phyloP scores from a whole-genome alignment of 2,329 filamentous ascomycete genomes.

The Torrubiella hemipterigena region DNA sequence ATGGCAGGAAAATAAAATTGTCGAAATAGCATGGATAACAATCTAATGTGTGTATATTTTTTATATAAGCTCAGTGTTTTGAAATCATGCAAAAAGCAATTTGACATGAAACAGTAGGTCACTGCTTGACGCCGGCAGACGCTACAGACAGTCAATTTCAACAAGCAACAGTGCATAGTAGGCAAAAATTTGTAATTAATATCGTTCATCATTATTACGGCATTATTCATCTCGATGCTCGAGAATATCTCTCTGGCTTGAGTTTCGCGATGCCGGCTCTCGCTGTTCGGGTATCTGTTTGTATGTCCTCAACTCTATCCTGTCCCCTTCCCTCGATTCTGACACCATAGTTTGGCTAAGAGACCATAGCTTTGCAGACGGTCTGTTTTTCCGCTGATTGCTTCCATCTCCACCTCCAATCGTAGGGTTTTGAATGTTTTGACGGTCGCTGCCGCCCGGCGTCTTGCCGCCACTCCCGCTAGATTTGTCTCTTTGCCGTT shows the following conservation, averaged over 20 bases:
- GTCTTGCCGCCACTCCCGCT: not conserved
- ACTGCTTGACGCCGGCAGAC: too few relatives aligned
- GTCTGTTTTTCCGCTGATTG: not conserved
- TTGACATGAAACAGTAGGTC: too few relatives aligned
- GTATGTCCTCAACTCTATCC: not conserved
- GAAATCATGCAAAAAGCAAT: too few relatives aligned
- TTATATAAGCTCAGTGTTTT: too few relatives aligned
- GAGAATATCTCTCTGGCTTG: not conserved
- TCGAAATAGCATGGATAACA: too few relatives aligned
- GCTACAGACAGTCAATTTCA: too few relatives aligned
- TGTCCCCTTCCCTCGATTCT: not conserved
- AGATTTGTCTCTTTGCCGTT: constrained; percentile 10
- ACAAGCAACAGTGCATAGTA: too few relatives aligned
- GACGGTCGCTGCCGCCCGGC: not conserved
- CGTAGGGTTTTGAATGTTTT: not conserved
- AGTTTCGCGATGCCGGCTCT: not conserved
- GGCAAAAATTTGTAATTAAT: too few relatives aligned
- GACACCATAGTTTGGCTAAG: not conserved
- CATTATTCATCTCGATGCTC: too few relatives aligned
- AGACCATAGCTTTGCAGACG: not conserved
- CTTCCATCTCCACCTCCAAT: not conserved
- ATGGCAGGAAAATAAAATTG: too few relatives aligned
- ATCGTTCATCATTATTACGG: too few relatives aligned
- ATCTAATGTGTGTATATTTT: too few relatives aligned
- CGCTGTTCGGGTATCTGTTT: not conserved